phyloP scores from a whole-genome alignment of 176 grass and related monocot genomes.

The Chrysopogon serrulatus region DNA sequence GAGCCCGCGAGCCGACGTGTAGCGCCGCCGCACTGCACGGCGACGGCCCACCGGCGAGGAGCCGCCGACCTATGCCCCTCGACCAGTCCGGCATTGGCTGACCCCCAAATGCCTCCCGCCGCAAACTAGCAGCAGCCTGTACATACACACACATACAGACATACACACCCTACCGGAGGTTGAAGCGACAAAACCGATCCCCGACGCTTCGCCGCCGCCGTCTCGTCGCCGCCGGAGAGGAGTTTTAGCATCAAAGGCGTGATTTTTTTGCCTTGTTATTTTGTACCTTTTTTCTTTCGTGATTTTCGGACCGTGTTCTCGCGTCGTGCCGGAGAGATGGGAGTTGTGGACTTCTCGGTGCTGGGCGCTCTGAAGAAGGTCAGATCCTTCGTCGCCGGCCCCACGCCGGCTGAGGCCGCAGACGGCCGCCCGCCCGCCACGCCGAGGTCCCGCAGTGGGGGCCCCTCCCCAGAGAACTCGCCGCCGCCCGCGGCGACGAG shows the following conservation, averaged over 20 bases:
- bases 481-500: constrained; percentile 29
- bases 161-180: background rate
- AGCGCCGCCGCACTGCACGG: constrained; percentile 22
- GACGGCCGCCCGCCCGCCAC: background rate
- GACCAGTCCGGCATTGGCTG: constrained; percentile 58
- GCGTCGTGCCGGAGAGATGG: constrained; percentile 44
- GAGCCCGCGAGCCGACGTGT: background rate
- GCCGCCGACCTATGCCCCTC: constrained; percentile 36
- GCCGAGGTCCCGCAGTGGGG: constrained; percentile 29
- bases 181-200: background rate
- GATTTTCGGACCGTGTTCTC: constrained; percentile 7
- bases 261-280: background rate
- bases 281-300: background rate
- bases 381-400: constrained; percentile 51
- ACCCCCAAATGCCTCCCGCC: constrained; percentile 33
- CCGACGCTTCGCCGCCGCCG: constrained; percentile 9
- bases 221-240: constrained; percentile 39
- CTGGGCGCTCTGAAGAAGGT: constrained; percentile 61
- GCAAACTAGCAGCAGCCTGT: constrained; percentile 27
- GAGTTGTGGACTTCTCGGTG: constrained; percentile 60
- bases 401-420: constrained; percentile 1
- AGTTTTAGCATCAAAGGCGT: constrained; percentile 51
- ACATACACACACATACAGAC: constrained; percentile 2
- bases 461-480: constrained; percentile 17
- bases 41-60: constrained; percentile 27